Conservation (phyloP, 495 filamentous ascomycete species). For the Parmelia sp. region DNA sequence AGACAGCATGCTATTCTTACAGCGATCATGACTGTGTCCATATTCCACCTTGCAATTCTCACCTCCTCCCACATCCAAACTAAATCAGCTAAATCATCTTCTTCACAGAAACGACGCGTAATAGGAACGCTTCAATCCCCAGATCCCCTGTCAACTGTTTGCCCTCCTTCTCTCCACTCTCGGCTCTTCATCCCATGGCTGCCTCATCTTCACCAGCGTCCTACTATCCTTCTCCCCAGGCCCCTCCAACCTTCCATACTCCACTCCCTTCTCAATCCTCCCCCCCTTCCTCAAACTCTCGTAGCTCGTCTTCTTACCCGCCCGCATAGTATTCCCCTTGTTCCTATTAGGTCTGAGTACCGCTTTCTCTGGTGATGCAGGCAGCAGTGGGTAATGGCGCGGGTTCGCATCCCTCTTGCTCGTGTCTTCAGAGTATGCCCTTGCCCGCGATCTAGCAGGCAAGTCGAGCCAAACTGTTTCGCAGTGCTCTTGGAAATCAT, state of each 20-base stretch:
- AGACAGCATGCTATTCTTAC: background rate
- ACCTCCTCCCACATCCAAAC: background rate
- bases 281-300: conserved; percentile 4
- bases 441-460: background rate
- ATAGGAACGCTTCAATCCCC: background rate
- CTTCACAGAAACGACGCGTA: background rate
- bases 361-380: conserved; percentile 6
- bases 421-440: background rate
- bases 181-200: conserved; percentile 8
- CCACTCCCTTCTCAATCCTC: background rate
- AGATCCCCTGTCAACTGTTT: background rate
- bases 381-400: background rate
- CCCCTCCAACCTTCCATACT: background rate
- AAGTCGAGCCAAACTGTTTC: background rate
- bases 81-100: background rate
- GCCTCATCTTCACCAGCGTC: conserved; percentile 21
- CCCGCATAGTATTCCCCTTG: conserved; percentile 5
- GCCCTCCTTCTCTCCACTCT: conserved; percentile 2
- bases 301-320: conserved; percentile 1
- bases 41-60: background rate
- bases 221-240: conserved; percentile 13
- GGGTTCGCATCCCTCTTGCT: background rate
- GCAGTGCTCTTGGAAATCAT: background rate
- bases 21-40: background rate
- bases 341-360: conserved; percentile 9